A percentile compares a stretch with the other conserved stretches of the same genome.
Evolutionary conservation across 208 protist genomes (phyloP).

Genomic region (Trypanosoma scelopori): DNA sequence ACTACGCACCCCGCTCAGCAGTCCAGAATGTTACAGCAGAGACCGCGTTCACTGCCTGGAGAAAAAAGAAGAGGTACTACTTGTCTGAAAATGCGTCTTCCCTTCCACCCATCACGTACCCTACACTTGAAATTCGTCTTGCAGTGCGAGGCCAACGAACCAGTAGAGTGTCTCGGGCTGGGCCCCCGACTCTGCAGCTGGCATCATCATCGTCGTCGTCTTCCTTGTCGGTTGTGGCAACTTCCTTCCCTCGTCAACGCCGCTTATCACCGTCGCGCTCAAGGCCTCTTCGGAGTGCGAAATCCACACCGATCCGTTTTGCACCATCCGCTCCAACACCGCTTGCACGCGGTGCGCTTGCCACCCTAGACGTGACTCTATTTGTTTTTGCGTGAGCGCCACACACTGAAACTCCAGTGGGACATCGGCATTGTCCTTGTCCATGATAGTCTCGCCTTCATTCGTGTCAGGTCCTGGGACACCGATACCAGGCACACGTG

Average conservation of each 20-base stretch:
- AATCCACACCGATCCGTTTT: slow-evolving; percentile 82
- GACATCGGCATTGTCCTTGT: slow-evolving; percentile 10
- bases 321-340: slow-evolving; percentile 65
- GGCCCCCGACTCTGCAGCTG: too few species aligned
- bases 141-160: slow-evolving; percentile 5
- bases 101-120: too few species aligned
- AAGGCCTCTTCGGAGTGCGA: slow-evolving; percentile 24
- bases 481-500: not conserved
- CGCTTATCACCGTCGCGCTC: not conserved
- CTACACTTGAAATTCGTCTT: too few species aligned
- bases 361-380: slow-evolving; percentile 58
- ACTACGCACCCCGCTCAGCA: too few species aligned
- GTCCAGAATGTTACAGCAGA: too few species aligned
- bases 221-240: not conserved
- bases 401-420: slow-evolving; percentile 53
- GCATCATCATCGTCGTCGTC: not conserved
- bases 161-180: not conserved
- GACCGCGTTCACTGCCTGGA: too few species aligned
- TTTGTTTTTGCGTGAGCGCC: slow-evolving; percentile 41
- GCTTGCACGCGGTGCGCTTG: slow-evolving; percentile 58
- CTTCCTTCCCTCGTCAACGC: not conserved
- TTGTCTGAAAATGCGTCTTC: too few species aligned
- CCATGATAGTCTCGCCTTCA: not conserved
- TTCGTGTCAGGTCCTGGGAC: not conserved
- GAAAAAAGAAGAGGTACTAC: too few species aligned